Conservation (phyloP, 768 basidiomycete genomes). For the Astraeus odoratus region DNA sequence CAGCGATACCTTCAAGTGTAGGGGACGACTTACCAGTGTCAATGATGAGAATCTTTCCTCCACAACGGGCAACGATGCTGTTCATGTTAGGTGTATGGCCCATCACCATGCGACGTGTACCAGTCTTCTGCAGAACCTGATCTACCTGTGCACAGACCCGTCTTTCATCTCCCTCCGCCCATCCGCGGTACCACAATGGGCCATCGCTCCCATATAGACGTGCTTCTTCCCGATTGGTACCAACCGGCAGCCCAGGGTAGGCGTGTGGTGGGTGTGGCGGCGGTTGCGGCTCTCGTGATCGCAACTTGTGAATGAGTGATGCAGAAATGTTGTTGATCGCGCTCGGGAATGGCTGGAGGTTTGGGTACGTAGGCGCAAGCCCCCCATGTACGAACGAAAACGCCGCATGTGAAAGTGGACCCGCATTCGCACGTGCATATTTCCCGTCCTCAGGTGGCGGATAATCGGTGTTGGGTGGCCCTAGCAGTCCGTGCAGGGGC, state of each 20-base stretch:
- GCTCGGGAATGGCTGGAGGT: slow-evolving; percentile 76
- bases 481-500: slow-evolving; percentile 67
- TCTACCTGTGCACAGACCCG: slow-evolving; percentile 67
- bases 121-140: slow-evolving; percentile 61
- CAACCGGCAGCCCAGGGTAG: slow-evolving; percentile 65
- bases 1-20: too few relatives aligned
- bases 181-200: slow-evolving; percentile 92
- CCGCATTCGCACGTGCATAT: slow-evolving; percentile 26
- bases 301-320: slow-evolving; percentile 65
- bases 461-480: slow-evolving; percentile 58
- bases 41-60: slow-evolving; percentile 91
- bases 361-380: slow-evolving; percentile 66
- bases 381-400: slow-evolving; percentile 94
- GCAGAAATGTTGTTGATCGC: slow-evolving; percentile 71
- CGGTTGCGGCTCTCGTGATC: slow-evolving; percentile 55
- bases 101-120: slow-evolving; percentile 88
- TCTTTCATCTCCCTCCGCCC: slow-evolving; percentile 71
- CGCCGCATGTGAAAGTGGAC: slow-evolving; percentile 68
- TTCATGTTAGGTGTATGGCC: slow-evolving; percentile 93
- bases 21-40: slow-evolving; percentile 63
- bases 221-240: slow-evolving; percentile 57
- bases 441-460: slow-evolving; percentile 31
- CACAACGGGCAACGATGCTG: slow-evolving; percentile 80
- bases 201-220: slow-evolving; percentile 72
- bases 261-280: slow-evolving; percentile 74